Conservation (phyloP, 2,329 filamentous ascomycete species). For the Clarireedia homoeocarpa region DNA sequence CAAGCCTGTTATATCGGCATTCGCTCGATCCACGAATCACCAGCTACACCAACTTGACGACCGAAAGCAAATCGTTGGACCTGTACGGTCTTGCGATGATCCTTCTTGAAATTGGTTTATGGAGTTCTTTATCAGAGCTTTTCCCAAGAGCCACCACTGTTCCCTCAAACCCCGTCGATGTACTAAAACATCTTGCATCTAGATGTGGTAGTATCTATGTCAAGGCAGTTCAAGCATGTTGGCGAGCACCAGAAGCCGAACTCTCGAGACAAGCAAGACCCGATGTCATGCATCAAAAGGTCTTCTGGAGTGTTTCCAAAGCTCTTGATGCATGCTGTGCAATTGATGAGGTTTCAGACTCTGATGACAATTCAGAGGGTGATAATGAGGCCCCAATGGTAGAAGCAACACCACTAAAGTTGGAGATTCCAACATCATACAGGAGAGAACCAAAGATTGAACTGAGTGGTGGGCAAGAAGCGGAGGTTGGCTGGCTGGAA, state of each 20-base stretch:
- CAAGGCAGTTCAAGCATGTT: slow-evolving; percentile 65
- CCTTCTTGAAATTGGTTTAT: slow-evolving; percentile 67
- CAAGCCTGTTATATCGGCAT: slow-evolving; percentile 46
- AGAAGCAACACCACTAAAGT: slow-evolving; percentile 14
- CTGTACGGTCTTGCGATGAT: slow-evolving; percentile 68
- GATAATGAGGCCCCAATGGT: slow-evolving; percentile 36
- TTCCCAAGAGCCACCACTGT: slow-evolving; percentile 22
- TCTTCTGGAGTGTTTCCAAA: slow-evolving; percentile 42
- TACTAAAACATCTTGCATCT: slow-evolving; percentile 32
- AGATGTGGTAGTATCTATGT: slow-evolving; percentile 66
- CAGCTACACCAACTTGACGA: slow-evolving; percentile 40
- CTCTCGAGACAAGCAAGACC: slow-evolving; percentile 38
- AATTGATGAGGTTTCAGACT: slow-evolving; percentile 45
- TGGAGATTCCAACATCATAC: slow-evolving; percentile 16
- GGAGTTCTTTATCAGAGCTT: slow-evolving; percentile 50
- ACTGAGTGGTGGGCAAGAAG: slow-evolving; percentile 9
- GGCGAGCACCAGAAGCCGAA: slow-evolving; percentile 60
- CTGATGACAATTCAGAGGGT: slow-evolving; percentile 42
- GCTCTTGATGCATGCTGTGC: slow-evolving; percentile 53
- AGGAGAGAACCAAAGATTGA: slow-evolving; percentile 7
- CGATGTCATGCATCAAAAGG: slow-evolving; percentile 48
- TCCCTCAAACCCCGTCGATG: slow-evolving; percentile 20
- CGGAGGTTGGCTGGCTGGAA: slow-evolving; percentile 18
- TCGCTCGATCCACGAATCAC: slow-evolving; percentile 52
- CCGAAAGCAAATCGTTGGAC: slow-evolving; percentile 54